phyloP scores from a whole-genome alignment of 805 yeast species.

The Zygosaccharomyces lentus region DNA sequence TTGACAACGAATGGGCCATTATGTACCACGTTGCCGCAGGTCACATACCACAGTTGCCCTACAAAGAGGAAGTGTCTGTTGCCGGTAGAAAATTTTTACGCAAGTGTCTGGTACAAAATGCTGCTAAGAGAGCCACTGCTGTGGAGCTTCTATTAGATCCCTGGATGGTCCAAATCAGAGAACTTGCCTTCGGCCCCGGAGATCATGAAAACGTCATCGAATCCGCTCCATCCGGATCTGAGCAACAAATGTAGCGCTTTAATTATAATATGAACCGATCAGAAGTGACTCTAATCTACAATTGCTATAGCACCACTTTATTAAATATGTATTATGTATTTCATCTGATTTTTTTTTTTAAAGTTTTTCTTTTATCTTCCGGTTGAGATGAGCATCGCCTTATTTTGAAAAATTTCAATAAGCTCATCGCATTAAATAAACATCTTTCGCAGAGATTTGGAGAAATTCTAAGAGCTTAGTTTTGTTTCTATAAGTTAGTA shows the following conservation, averaged over 20 bases:
- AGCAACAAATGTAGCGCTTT: background rate
- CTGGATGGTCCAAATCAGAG: slow-evolving; percentile 74
- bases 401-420: slow-evolving; percentile 3
- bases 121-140: slow-evolving; percentile 75
- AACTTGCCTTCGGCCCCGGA: slow-evolving; percentile 58
- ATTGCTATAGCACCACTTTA: background rate
- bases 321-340: slow-evolving; percentile 1
- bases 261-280: background rate
- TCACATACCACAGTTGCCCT: slow-evolving; percentile 81
- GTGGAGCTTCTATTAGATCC: slow-evolving; percentile 82
- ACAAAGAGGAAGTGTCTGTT: slow-evolving; percentile 67
- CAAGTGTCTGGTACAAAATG: slow-evolving; percentile 78
- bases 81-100: slow-evolving; percentile 68
- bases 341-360: background rate
- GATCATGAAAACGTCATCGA: slow-evolving; percentile 9
- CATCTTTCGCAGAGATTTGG: background rate
- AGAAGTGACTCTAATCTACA: background rate
- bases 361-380: background rate
- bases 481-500: slow-evolving; percentile 26
- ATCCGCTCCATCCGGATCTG: slow-evolving; percentile 1
- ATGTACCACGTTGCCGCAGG: slow-evolving; percentile 98
- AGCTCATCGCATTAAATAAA: background rate
- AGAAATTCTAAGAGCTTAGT: background rate
- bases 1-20: slow-evolving; percentile 96
- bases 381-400: background rate